Percentiles rank a stretch among this genome's conserved stretches.
Conservation (phyloP, 169 alveolate species). For the Cystoisospora suis region DNA sequence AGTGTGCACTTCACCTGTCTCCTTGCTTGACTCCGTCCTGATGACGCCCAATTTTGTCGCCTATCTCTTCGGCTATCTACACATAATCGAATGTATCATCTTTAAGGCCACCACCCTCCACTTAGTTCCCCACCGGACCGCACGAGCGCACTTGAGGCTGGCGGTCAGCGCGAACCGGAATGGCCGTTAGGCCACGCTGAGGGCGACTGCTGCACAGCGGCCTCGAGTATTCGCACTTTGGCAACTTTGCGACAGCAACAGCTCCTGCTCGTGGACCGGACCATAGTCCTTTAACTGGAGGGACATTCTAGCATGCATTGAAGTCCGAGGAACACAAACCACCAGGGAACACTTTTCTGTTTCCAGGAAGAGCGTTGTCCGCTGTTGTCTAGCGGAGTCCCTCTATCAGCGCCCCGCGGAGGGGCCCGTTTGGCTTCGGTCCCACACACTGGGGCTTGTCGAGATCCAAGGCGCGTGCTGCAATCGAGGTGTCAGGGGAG, state of each 20-base stretch:
- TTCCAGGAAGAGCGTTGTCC: too few relatives aligned
- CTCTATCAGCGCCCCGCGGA: too few relatives aligned
- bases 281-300: too few relatives aligned
- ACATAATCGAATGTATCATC: not conserved
- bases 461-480: too few relatives aligned
- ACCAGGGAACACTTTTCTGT: too few relatives aligned
- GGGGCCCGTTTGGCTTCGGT: too few relatives aligned
- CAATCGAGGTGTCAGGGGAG: too few relatives aligned
- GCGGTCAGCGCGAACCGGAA: not conserved
- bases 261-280: not conserved
- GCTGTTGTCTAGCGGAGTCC: too few relatives aligned
- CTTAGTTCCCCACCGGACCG: slow-evolving; percentile 19
- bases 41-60: not conserved
- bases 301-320: too few relatives aligned
- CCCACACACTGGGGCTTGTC: too few relatives aligned
- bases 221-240: not conserved
- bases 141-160: not conserved
- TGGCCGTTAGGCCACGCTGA: slow-evolving; percentile 26
- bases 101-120: slow-evolving; percentile 32
- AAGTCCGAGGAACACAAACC: too few relatives aligned
- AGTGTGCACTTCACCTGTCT: slow-evolving; percentile 5
- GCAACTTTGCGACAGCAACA: not conserved
- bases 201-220: not conserved
- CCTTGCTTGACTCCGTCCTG: not conserved
- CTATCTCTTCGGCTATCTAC: slow-evolving; percentile 6